These are phyloP conservation scores for Plasmodium reichenowi DNA, from an alignment of 169 alveolate species.

Conservation along the genomic window DNA sequence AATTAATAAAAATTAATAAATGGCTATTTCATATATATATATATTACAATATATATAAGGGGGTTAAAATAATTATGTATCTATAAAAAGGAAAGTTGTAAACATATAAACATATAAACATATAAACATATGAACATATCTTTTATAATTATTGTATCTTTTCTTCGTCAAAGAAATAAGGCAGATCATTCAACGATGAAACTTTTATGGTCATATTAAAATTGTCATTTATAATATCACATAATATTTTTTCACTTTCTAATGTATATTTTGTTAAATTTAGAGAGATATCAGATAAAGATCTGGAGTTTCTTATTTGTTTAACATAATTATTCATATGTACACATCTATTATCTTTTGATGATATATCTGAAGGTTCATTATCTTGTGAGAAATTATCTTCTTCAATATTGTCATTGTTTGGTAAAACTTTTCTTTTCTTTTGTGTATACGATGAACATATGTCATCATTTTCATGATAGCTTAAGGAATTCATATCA, in stretches of 20 bases:
- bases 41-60: conserved; percentile 2
- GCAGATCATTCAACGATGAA: conserved; percentile 57
- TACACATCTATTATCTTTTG: conserved; percentile 18
- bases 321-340: conserved; percentile 39
- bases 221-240: conserved; percentile 62
- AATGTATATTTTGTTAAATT: conserved; percentile 52
- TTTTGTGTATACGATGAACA: background rate
- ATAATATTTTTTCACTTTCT: conserved; percentile 54
- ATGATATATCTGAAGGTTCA: background rate
- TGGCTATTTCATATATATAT: background rate
- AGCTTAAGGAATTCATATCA: conserved; percentile 5
- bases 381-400: background rate
- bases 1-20: too few species aligned
- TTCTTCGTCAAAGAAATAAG: conserved; percentile 58
- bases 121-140: too few species aligned
- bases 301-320: conserved; percentile 33
- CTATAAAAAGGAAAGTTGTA: too few species aligned
- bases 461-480: conserved; percentile 12
- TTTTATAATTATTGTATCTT: too few species aligned
- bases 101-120: too few species aligned
- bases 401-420: conserved; percentile 5
- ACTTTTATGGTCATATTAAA: conserved; percentile 53
- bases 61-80: conserved; percentile 8
- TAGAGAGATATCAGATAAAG: conserved; percentile 36
- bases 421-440: conserved; percentile 18